phyloP scores from a whole-genome alignment of 176 grass and related monocot genomes.

The Tillandsia fasciculata region DNA sequence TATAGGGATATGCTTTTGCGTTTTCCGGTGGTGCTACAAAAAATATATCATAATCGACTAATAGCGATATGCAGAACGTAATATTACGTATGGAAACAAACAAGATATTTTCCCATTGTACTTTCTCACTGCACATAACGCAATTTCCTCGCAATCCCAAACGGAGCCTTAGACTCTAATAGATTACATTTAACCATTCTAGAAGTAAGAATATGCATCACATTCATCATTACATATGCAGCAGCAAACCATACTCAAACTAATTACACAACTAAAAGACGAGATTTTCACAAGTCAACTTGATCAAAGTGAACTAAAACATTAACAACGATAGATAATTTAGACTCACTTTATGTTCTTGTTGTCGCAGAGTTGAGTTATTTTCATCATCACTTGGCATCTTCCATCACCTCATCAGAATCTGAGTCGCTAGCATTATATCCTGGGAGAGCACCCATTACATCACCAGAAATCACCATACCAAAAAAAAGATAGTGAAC shows the following conservation, averaged over 20 bases:
- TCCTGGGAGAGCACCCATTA: constrained; percentile 30
- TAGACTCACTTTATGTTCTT: neutral
- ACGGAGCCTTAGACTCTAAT: too few species aligned
- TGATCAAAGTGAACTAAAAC: neutral
- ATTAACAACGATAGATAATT: neutral
- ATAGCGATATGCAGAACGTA: too few species aligned
- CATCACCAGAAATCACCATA: neutral
- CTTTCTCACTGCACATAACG: too few species aligned
- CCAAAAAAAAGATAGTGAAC: neutral
- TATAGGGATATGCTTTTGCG: too few species aligned
- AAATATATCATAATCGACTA: too few species aligned
- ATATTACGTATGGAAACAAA: too few species aligned
- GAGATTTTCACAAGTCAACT: neutral
- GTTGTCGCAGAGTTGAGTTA: constrained; percentile 6
- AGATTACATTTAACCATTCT: too few species aligned
- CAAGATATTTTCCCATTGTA: too few species aligned
- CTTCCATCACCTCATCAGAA: constrained; percentile 55
- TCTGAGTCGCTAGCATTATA: constrained; percentile 97
- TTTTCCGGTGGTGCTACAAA: too few species aligned
- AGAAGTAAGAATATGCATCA: too few species aligned
- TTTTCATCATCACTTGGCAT: constrained; percentile 32
- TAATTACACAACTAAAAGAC: neutral
- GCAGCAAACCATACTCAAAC: neutral
- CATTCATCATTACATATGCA: neutral
- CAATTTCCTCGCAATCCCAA: too few species aligned